Evolutionary conservation across 768 basidiomycete genomes (phyloP), one percentile per base, ranked within the genome.

Genomic region (Rhizopogon salebrosus): DNA sequence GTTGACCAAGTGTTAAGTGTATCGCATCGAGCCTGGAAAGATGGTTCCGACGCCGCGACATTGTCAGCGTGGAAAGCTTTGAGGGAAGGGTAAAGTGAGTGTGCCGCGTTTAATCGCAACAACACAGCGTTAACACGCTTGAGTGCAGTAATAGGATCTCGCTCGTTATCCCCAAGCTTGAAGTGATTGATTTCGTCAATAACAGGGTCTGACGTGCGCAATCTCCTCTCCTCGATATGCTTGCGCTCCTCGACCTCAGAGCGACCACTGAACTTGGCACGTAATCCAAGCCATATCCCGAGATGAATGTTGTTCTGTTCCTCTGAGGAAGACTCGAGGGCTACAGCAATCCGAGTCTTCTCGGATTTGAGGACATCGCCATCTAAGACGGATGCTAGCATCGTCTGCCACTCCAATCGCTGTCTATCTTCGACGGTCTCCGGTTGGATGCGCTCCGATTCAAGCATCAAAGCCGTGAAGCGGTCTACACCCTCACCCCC

Each of bases 301-400:
- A 81, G 71, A 63, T 83, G 80, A 56, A 80, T 70, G 66, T 79
- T 80, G 63, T 83, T 78, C 69, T 86, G 80, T 70, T 86, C 84
- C 53, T 89, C 85, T 7, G 77, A 77, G 18, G 81, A 78, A 20
- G 83, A 80, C 57, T 87, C 83, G 46, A 92, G 73, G 14, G 84
- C 89, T 42, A 84, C 84, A 26, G 89, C 88, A 54, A 98, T 94
- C 52, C 97, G 83, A 23, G 89, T 89, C 71, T 93, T 97, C 72
- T 98, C 97, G 0, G 92, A 89, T 66, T 88, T 92, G 57, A 99
- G 81, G 10, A 99, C 93, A 62, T 98, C 95, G 9, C 97, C 95
- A 27, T 83, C 83, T 41, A 99, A 78, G 23, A 98, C 95, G 27
- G 94, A 95, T 11, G 91, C 83, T 29, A 98, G 82, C 84, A 98